A percentile compares a stretch with the other conserved stretches of the same genome.
phyloP scores from a whole-genome alignment of 352 stramenopile genomes.

The Globisporangium cystogenes region DNA sequence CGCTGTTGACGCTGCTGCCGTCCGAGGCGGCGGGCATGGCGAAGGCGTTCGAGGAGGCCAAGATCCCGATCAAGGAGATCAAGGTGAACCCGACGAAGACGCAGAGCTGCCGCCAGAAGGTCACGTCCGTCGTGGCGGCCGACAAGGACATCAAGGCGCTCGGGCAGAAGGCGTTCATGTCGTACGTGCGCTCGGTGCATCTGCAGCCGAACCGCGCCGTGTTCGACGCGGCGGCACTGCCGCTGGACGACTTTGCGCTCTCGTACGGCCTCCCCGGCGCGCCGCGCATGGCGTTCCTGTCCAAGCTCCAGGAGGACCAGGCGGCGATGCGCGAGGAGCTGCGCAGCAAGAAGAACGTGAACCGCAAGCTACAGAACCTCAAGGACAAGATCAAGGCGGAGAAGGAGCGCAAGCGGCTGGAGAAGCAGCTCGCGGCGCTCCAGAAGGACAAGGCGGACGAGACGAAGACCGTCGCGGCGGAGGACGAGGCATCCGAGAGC shows the following conservation, averaged over 20 bases:
- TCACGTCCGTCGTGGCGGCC: constrained; percentile 89
- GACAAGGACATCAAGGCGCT: constrained; percentile 94
- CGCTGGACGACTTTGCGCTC: constrained; percentile 90
- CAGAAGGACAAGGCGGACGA: constrained; percentile 24
- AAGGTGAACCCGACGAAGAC: constrained; percentile 97
- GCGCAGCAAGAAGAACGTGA: constrained; percentile 95
- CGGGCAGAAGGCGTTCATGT: constrained; percentile 98
- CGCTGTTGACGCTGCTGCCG: constrained; percentile 90
- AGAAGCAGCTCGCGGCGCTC: constrained; percentile 55
- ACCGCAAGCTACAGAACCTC: constrained; percentile 95
- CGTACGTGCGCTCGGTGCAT: constrained; percentile 96
- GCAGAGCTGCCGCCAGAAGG: constrained; percentile 88
- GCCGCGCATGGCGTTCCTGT: constrained; percentile 91
- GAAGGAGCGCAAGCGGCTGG: constrained; percentile 91
- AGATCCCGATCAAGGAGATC: constrained; percentile 96
- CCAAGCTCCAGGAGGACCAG: constrained; percentile 69
- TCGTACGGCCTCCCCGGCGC: constrained; percentile 93
- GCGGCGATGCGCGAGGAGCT: constrained; percentile 85
- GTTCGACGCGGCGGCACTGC: constrained; percentile 89
- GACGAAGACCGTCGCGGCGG: constrained; percentile 24
- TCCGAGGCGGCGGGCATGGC: constrained; percentile 89
- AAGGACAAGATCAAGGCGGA: constrained; percentile 98
- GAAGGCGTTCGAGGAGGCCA: constrained; percentile 80
- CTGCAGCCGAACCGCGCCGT: constrained; percentile 95
- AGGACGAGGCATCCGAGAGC: constrained; percentile 22